phyloP scores from a whole-genome alignment of 208 protist species.

The Trypanosoma platydactyli region DNA sequence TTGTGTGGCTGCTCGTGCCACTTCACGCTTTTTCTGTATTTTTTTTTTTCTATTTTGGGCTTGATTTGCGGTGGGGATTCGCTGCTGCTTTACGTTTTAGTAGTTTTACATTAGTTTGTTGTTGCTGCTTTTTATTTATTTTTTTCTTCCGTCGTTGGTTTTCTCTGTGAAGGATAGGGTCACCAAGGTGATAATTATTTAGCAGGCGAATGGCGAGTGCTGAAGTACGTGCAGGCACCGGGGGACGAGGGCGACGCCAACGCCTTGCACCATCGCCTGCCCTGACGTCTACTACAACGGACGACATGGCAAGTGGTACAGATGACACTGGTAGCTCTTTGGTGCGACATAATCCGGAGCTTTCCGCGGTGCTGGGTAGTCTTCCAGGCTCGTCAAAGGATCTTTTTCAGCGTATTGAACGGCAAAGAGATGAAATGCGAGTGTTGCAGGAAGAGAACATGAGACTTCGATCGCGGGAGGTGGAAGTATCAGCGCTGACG shows the following conservation, averaged over 20 bases:
- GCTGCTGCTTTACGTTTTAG: too few relatives aligned
- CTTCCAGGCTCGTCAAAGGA: conserved; percentile 72
- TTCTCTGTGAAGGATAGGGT: too few relatives aligned
- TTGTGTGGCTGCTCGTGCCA: too few relatives aligned
- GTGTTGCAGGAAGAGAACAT: conserved; percentile 74
- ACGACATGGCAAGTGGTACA: conserved; percentile 16
- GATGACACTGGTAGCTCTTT: conserved; percentile 18
- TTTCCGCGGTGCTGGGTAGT: conserved; percentile 32
- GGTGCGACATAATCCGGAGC: conserved; percentile 16
- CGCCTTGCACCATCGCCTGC: conserved; percentile 3
- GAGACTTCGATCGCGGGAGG: conserved; percentile 60
- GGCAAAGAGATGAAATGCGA: conserved; percentile 63
- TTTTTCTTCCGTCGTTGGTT: too few relatives aligned
- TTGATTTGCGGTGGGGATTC: conserved; percentile 12
- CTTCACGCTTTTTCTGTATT: too few relatives aligned
- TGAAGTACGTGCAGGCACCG: background rate
- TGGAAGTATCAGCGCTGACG: conserved; percentile 78
- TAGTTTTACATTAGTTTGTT: conserved; percentile 6
- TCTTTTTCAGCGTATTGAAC: conserved; percentile 65
- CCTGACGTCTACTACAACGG: conserved; percentile 15
- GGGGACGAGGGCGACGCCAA: conserved; percentile 5
- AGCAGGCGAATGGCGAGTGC: background rate
- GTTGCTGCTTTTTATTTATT: conserved; percentile 10
- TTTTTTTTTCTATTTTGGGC: conserved; percentile 22
- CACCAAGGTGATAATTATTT: too few relatives aligned